A percentile compares a stretch with the other conserved stretches of the same genome.
Conservation (phyloP, 2,329 filamentous ascomycete genomes). For the Sporothrix mexicana region DNA sequence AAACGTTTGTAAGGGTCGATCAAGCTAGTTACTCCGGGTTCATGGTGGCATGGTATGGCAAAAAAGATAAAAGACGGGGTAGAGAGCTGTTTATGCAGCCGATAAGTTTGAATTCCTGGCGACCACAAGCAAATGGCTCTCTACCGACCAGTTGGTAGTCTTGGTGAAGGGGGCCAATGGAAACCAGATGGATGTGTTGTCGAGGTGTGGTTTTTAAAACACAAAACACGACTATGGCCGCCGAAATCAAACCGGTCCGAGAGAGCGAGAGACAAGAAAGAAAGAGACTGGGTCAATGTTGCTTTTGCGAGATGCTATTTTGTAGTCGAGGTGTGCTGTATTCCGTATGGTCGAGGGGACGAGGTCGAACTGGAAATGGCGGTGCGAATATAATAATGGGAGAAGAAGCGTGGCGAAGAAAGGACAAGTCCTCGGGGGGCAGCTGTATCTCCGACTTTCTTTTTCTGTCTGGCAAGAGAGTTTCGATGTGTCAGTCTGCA, state of each 20-base stretch:
- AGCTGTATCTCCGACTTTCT: conserved; percentile 28
- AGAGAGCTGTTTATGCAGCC: conserved; percentile 15
- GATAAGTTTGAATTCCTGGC: neutral
- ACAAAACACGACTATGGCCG: neutral
- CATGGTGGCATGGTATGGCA: conserved; percentile 26
- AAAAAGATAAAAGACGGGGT: neutral
- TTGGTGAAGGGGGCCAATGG: neutral
- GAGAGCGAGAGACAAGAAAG: conserved; percentile 1
- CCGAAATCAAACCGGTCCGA: neutral
- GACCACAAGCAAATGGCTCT: conserved; percentile 8
- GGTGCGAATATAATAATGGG: conserved; percentile 1
- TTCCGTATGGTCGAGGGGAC: neutral
- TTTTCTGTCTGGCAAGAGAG: conserved; percentile 4
- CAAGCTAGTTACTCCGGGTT: conserved; percentile 20
- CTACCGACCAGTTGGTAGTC: neutral
- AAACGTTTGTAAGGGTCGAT: neutral
- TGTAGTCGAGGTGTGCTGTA: neutral
- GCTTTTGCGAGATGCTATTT: neutral
- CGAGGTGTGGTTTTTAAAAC: neutral
- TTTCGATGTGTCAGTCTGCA: conserved; percentile 3
- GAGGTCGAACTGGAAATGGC: conserved; percentile 13
- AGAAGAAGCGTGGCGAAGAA: neutral
- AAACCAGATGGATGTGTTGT: neutral
- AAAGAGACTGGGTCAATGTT: neutral
- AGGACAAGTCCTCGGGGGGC: conserved; percentile 6